Conservation (phyloP, 2,329 filamentous ascomycete genomes). For the Penicillium sp. region DNA sequence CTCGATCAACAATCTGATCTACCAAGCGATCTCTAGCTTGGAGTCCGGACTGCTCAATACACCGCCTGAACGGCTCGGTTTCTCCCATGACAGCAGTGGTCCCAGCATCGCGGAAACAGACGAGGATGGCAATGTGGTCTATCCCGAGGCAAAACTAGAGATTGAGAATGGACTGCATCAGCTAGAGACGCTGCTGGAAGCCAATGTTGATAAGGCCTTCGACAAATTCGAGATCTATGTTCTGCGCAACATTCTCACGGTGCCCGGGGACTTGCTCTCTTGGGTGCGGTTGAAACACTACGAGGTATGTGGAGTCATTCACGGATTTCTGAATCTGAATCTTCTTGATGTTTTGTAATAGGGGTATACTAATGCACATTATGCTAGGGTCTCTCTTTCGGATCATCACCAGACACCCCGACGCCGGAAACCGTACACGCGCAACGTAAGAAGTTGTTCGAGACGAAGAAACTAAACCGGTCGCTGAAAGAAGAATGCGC, state of each 20-base stretch:
- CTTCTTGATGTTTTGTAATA: background rate
- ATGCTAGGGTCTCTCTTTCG: conserved; percentile 39
- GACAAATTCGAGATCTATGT: conserved; percentile 88
- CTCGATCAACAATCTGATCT: conserved; percentile 87
- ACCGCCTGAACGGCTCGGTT: conserved; percentile 76
- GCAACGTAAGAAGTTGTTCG: conserved; percentile 71
- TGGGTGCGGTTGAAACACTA: conserved; percentile 87
- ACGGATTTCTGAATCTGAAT: background rate
- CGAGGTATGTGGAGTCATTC: conserved; percentile 52
- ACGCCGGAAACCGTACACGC: conserved; percentile 66
- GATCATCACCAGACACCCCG: conserved; percentile 41
- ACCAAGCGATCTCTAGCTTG: conserved; percentile 82
- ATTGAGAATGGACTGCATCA: conserved; percentile 86
- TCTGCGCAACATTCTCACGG: conserved; percentile 76
- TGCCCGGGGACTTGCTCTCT: conserved; percentile 67
- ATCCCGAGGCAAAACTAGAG: conserved; percentile 60
- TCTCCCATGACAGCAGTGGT: conserved; percentile 53
- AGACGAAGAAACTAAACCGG: conserved; percentile 71
- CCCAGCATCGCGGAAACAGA: conserved; percentile 49
- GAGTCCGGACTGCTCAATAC: conserved; percentile 76
- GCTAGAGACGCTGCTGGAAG: conserved; percentile 76
- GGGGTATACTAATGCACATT: background rate
- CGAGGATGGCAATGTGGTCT: conserved; percentile 45
- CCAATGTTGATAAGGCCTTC: conserved; percentile 79
- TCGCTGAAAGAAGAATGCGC: conserved; percentile 67